Conservation (phyloP, 1,139 yeast genomes). For the Petasospora fabianii region DNA sequence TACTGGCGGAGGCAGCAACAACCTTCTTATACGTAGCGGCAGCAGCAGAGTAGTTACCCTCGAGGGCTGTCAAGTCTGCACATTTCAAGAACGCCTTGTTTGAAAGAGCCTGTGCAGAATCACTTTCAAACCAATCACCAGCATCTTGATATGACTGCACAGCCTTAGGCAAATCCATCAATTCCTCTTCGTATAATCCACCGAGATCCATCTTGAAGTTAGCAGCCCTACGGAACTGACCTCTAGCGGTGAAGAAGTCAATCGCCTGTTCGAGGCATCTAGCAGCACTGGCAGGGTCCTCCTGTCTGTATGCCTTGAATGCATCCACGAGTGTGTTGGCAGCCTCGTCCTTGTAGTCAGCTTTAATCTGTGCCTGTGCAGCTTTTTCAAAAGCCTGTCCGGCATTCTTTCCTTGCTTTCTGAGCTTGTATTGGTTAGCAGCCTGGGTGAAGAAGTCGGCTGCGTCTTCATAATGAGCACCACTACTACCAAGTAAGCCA, state of each 20-base stretch:
- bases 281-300: conserved; percentile 75
- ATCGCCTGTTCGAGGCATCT: conserved; percentile 74
- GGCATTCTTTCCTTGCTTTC: conserved; percentile 65
- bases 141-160: conserved; percentile 83
- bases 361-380: conserved; percentile 70
- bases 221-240: conserved; percentile 96
- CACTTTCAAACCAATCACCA: conserved; percentile 93
- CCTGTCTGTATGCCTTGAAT: conserved; percentile 76
- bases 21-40: conserved; percentile 72
- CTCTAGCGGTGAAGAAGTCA: conserved; percentile 78
- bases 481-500: conserved; percentile 67
- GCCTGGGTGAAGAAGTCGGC: conserved; percentile 88
- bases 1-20: conserved; percentile 71
- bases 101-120: conserved; percentile 87
- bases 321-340: conserved; percentile 91
- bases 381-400: conserved; percentile 86
- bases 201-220: conserved; percentile 90
- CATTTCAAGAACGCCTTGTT: conserved; percentile 85
- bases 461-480: conserved; percentile 81
- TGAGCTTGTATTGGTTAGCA: conserved; percentile 78
- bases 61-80: conserved; percentile 83
- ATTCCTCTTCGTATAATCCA: conserved; percentile 72
- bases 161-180: conserved; percentile 66
- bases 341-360: conserved; percentile 84
- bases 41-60: conserved; percentile 70